Percentiles rank a stretch among this genome's conserved stretches.
Conservation (phyloP, 257 asterid genomes). For the Scutellaria baicalensis region DNA sequence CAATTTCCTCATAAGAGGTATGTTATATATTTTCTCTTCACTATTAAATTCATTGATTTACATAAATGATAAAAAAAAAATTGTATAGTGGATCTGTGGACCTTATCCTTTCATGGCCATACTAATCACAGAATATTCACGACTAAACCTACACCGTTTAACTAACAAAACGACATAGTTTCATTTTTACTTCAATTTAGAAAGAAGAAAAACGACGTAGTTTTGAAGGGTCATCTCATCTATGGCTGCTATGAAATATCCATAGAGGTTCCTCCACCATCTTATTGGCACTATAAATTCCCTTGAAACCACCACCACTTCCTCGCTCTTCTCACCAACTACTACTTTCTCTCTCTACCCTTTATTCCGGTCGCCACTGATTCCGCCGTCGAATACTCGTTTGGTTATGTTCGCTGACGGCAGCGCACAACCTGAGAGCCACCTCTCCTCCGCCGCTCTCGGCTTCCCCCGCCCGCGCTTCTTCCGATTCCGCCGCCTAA, state of each 20-base stretch:
- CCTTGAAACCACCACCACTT: background rate
- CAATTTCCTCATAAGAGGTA: too few relatives aligned
- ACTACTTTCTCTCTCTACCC: background rate
- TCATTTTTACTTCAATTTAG: too few relatives aligned
- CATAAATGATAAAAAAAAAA: too few relatives aligned
- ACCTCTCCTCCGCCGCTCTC: slow-evolving; percentile 26
- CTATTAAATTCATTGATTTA: too few relatives aligned
- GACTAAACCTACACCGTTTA: background rate
- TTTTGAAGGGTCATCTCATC: too few relatives aligned
- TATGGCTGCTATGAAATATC: background rate
- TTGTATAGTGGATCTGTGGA: too few relatives aligned
- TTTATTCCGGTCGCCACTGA: too few relatives aligned
- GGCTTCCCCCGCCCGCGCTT: slow-evolving; percentile 40
- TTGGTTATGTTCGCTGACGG: slow-evolving; percentile 40
- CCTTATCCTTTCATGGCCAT: too few relatives aligned
- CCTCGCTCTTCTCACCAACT: background rate
- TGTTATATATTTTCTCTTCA: too few relatives aligned
- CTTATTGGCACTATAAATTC: background rate
- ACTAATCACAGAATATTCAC: background rate
- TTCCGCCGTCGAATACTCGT: background rate
- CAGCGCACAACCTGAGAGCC: slow-evolving; percentile 28
- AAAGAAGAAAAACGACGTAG: too few relatives aligned
- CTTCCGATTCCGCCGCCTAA: slow-evolving; percentile 49
- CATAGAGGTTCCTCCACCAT: background rate
- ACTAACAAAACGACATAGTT: background rate